phyloP scores from a whole-genome alignment of 176 grass and related monocot genomes.

The Avena insularis region DNA sequence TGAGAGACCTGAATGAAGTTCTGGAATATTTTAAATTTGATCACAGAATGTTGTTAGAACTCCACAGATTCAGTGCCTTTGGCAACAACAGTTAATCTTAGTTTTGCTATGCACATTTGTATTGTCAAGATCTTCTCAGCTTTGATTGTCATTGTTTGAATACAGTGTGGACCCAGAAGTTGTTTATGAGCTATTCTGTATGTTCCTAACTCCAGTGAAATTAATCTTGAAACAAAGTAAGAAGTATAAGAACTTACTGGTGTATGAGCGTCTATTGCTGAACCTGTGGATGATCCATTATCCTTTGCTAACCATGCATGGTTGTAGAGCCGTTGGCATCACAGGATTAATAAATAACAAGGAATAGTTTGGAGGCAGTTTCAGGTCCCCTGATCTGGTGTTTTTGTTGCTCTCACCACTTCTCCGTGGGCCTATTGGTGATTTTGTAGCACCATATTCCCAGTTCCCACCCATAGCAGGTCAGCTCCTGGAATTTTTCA shows the following conservation, averaged over 20 bases:
- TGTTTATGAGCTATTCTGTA: background rate
- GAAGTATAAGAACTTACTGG: background rate
- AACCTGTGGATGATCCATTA: background rate
- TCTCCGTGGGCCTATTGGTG: background rate
- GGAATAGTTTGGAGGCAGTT: background rate
- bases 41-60: background rate
- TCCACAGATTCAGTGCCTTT: background rate
- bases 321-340: background rate
- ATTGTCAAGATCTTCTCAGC: slow-evolving; percentile 1
- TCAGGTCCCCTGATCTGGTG: background rate
- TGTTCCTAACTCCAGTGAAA: background rate
- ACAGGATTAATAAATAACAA: background rate
- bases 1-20: background rate
- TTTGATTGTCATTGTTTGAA: background rate
- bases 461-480: too few species aligned
- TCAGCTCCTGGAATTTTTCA: background rate
- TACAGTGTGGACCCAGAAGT: background rate
- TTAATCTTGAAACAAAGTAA: background rate
- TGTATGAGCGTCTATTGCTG: background rate
- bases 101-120: background rate
- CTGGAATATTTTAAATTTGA: background rate
- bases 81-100: background rate
- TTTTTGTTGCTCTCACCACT: background rate
- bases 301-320: slow-evolving; percentile 1
- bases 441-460: background rate